These are phyloP conservation scores for Crithidia sp. DNA, from an alignment of 208 protist species.

Conservation along the genomic window DNA sequence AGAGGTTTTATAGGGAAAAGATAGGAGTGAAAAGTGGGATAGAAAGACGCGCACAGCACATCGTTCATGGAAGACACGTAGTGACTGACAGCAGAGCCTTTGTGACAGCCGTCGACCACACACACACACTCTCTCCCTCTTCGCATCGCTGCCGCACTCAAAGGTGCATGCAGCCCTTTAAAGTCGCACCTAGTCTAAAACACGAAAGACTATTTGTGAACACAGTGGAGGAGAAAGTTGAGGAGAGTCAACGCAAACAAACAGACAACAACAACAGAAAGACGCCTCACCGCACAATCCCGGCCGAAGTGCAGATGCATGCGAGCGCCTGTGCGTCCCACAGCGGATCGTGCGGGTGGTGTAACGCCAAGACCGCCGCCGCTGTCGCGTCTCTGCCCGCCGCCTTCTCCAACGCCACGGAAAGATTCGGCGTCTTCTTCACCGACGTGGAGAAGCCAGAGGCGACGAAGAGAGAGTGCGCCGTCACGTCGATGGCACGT, in stretches of 20 bases:
- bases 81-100: too few relatives aligned
- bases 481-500: constrained; percentile 58
- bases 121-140: too few relatives aligned
- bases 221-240: too few relatives aligned
- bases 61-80: too few relatives aligned
- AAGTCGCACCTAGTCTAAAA: too few relatives aligned
- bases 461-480: constrained; percentile 64
- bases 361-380: constrained; percentile 20
- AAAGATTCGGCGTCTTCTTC: constrained; percentile 41
- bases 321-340: constrained; percentile 87
- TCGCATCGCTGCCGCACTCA: too few relatives aligned
- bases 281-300: constrained; percentile 35
- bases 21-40: too few relatives aligned
- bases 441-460: constrained; percentile 48
- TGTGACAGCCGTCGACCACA: too few relatives aligned
- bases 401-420: constrained; percentile 48
- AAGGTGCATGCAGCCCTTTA: too few relatives aligned
- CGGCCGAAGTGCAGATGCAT: constrained; percentile 55
- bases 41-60: too few relatives aligned
- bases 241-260: neutral
- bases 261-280: neutral
- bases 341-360: constrained; percentile 64
- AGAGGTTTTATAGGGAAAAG: too few relatives aligned
- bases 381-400: constrained; percentile 45
- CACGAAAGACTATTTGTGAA: too few relatives aligned